Conservation (phyloP, 2,329 filamentous ascomycete genomes). For the Pseudogymnoascus sp. region DNA sequence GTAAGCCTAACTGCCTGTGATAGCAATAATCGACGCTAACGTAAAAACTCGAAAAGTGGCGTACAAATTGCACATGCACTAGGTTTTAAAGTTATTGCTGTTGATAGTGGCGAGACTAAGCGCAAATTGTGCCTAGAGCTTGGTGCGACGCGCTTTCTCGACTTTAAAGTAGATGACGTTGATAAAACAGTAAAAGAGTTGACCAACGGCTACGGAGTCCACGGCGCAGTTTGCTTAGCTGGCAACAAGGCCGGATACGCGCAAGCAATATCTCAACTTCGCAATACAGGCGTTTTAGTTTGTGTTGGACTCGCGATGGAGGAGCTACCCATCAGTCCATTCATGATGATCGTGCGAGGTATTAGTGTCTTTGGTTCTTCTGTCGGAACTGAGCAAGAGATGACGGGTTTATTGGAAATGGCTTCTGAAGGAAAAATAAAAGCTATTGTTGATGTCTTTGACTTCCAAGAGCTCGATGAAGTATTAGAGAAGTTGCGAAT, state of each 20-base stretch:
- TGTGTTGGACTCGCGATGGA: conserved; percentile 8
- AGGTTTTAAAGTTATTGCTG: not conserved
- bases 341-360: not conserved
- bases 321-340: not conserved
- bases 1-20: not conserved
- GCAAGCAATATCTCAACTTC: not conserved
- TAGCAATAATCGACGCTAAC: not conserved
- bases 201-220: not conserved
- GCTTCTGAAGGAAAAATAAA: conserved; percentile 2
- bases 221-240: not conserved
- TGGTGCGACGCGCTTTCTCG: not conserved
- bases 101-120: not conserved
- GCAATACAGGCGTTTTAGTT: not conserved
- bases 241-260: not conserved
- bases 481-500: not conserved
- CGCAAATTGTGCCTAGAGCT: not conserved
- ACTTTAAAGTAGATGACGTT: not conserved
- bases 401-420: not conserved
- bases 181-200: not conserved
- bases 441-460: conserved; percentile 4
- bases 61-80: not conserved
- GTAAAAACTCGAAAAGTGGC: not conserved
- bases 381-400: conserved; percentile 8
- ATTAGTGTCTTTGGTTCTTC: conserved; percentile 6
- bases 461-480: not conserved